Evolutionary conservation across 169 alveolate species (phyloP).

Genomic region (Plasmodium gaboni): DNA sequence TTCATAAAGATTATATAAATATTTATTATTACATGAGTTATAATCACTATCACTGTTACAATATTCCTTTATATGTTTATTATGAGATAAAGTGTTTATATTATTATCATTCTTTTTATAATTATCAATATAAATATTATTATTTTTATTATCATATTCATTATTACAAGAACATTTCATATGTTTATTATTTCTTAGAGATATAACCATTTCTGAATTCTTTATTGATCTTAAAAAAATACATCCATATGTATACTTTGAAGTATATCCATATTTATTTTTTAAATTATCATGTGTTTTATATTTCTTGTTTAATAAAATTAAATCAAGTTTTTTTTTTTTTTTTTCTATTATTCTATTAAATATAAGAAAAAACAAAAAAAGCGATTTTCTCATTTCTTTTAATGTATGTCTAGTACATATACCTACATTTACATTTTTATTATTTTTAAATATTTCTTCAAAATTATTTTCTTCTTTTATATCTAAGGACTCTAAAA

Average conservation of each 20-base stretch:
- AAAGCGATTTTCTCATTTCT: not conserved
- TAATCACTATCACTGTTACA: not conserved
- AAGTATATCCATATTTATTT: too few species aligned
- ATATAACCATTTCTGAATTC: conserved; percentile 20
- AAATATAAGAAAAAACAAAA: too few species aligned
- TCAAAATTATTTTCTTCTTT: conserved; percentile 25
- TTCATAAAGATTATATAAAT: not conserved
- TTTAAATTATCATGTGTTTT: too few species aligned
- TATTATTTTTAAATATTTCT: conserved; percentile 24
- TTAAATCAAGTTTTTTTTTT: not conserved
- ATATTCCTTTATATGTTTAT: too few species aligned
- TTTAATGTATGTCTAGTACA: conserved; percentile 25
- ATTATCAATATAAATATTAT: too few species aligned
- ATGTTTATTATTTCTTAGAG: not conserved
- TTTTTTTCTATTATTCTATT: not conserved
- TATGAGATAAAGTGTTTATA: too few species aligned
- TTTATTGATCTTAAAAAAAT: conserved; percentile 20
- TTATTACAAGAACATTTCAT: not conserved
- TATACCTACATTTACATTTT: conserved; percentile 43
- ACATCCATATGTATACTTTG: conserved; percentile 11
- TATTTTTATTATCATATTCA: too few species aligned
- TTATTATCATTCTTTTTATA: too few species aligned
- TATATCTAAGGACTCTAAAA: conserved; percentile 25
- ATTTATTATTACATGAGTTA: not conserved
- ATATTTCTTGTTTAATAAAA: too few species aligned